A percentile compares a stretch with the other conserved stretches of the same genome.
These are phyloP conservation scores for Aphanomyces invadans DNA, from an alignment of 352 stramenopile species.

Conservation along the genomic window DNA sequence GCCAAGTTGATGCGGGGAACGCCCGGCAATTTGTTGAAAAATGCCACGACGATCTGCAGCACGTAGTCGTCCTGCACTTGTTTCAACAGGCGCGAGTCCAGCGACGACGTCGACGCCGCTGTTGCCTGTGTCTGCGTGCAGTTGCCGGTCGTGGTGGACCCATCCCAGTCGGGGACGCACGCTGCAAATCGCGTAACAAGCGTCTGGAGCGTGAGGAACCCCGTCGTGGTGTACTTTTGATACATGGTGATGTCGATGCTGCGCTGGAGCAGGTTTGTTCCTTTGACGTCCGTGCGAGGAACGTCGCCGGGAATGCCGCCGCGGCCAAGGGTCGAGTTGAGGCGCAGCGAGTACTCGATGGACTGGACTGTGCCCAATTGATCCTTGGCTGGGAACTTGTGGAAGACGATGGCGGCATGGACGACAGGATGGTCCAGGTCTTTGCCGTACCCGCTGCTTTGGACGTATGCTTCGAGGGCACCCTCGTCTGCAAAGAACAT, in stretches of 20 bases:
- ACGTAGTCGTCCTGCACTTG: constrained; percentile 27
- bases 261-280: constrained; percentile 41
- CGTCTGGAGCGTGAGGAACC: constrained; percentile 69
- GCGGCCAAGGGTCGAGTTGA: constrained; percentile 44
- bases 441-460: constrained; percentile 38
- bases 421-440: constrained; percentile 36
- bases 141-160: constrained; percentile 31
- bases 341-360: constrained; percentile 55
- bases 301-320: constrained; percentile 27
- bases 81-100: constrained; percentile 26
- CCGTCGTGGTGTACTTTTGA: constrained; percentile 33
- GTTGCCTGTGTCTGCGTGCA: constrained; percentile 36
- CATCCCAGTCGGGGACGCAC: constrained; percentile 47
- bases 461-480: constrained; percentile 42
- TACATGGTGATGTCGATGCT: constrained; percentile 38
- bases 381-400: constrained; percentile 34
- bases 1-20: constrained; percentile 27
- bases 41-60: constrained; percentile 11
- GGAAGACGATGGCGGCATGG: constrained; percentile 55
- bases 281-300: constrained; percentile 39
- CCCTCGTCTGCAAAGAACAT: constrained; percentile 48
- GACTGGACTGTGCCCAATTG: constrained; percentile 39
- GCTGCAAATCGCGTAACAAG: constrained; percentile 47
- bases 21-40: constrained; percentile 29
- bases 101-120: constrained; percentile 24